Percentiles rank a stretch among this genome's conserved stretches.
Conservation (phyloP, 2,329 filamentous ascomycete species). For the Coniochaeta prunicola region DNA sequence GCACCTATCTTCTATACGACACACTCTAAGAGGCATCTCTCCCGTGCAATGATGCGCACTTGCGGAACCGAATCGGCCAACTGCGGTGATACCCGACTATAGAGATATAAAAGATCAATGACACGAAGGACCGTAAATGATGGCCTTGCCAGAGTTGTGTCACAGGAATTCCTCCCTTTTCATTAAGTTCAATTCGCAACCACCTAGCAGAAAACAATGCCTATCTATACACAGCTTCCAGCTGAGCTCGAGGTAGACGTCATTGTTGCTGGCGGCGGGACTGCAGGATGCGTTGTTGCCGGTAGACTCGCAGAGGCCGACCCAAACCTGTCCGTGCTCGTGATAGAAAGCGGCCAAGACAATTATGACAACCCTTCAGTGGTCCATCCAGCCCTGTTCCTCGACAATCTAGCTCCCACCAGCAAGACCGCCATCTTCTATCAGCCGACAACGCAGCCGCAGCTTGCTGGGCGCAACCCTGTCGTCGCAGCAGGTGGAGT, state of each 20-base stretch:
- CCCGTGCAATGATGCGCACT: no score
- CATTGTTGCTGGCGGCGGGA: slow-evolving; percentile 42
- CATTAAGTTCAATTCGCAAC: not conserved
- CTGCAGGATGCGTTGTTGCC: slow-evolving; percentile 41
- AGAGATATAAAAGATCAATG: no score
- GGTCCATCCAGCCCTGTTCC: slow-evolving; percentile 40
- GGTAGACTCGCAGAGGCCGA: slow-evolving; percentile 42
- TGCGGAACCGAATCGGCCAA: no score
- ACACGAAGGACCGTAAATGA: no score
- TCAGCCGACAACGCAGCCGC: slow-evolving; percentile 33
- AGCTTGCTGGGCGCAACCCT: slow-evolving; percentile 34
- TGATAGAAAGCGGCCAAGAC: slow-evolving; percentile 47
- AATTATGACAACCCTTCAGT: slow-evolving; percentile 41
- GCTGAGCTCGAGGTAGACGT: slow-evolving; percentile 37
- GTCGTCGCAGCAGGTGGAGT: slow-evolving; percentile 30
- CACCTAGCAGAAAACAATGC: not conserved
- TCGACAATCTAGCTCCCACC: slow-evolving; percentile 23
- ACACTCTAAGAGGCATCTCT: no score
- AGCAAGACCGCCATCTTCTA: slow-evolving; percentile 36
- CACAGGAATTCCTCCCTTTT: no score
- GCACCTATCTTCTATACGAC: no score
- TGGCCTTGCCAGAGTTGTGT: no score
- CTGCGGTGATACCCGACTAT: no score
- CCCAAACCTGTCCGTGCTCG: slow-evolving; percentile 38
- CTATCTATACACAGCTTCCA: slow-evolving; percentile 12